phyloP scores from a whole-genome alignment of 257 asterid genomes.

The Fraxinus quadrangulata region DNA sequence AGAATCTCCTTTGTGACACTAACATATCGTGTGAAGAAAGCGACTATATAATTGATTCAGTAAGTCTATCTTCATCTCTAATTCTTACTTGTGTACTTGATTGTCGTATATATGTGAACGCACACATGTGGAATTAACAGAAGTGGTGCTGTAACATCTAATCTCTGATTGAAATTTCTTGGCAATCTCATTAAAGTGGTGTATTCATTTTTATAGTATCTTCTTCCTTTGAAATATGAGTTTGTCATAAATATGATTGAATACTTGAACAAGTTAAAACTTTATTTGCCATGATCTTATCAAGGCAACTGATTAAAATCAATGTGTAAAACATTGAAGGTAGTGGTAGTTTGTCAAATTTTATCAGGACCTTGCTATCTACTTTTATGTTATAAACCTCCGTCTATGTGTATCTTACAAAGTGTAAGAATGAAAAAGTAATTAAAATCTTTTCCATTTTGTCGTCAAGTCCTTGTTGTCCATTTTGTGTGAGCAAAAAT shows the following conservation, averaged over 20 bases:
- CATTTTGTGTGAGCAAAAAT: background rate
- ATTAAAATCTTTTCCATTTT: background rate
- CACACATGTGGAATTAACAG: conserved; percentile 16
- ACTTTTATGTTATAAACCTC: too few relatives aligned
- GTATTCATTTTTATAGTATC: conserved; percentile 21
- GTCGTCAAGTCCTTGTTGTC: background rate
- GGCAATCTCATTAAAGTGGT: conserved; percentile 16
- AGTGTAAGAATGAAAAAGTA: background rate
- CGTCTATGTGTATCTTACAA: background rate
- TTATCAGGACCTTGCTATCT: too few relatives aligned
- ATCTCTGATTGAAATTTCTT: conserved; percentile 13
- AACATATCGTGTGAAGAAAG: conserved; percentile 13
- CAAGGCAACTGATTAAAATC: background rate
- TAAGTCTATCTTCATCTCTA: conserved; percentile 16
- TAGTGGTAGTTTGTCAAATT: too few relatives aligned
- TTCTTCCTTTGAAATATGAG: conserved; percentile 5
- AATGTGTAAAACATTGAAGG: background rate
- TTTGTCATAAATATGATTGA: background rate
- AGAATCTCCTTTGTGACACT: conserved; percentile 50
- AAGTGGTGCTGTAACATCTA: conserved; percentile 27
- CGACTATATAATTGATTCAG: conserved; percentile 8
- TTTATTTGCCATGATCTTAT: background rate
- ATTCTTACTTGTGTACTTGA: conserved; percentile 26
- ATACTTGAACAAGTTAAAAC: background rate
- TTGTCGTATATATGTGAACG: conserved; percentile 14